Evolutionary conservation across 2,329 filamentous ascomycete genomes (phyloP), one percentile per base, ranked within the genome.

Genomic region (Cordyceps cateniannulata): DNA sequence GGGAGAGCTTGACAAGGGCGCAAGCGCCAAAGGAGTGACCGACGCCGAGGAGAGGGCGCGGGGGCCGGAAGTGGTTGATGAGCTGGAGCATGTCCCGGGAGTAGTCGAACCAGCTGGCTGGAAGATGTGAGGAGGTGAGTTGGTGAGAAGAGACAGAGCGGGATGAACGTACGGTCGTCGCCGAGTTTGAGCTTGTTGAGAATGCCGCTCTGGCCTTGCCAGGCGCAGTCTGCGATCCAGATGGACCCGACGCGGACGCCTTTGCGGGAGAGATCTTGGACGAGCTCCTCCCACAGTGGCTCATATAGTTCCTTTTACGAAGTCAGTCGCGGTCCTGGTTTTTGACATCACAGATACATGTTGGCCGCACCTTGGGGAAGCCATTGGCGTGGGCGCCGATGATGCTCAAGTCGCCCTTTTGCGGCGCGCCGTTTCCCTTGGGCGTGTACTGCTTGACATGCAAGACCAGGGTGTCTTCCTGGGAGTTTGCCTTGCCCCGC

Each of bases 391-490:
- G 93, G 5, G 88, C 88, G 12, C 84, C 91, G 60, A 98, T 85
- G 62, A 98, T 86, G 22, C 91, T 97, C 9, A 97, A 77, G 72
- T 95, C 90, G 38, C 90, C 90, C 1, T 85, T 83, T 64, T 85
- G 79, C 0, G 91, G 88, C 25, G 77, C 73, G 0, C 78, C 80
- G 67, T 93, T 92, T 69, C 87, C 82, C 60, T 85, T 77, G 1
- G 93, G 93, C 0, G 84, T 89, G 71, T 98, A 98, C 71, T 97
- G 91, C 78, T 96, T 97, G 58, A 97, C 82, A 9, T 86, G 85
- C 5, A 97, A 75, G 59, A 85, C 75, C 3, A 97, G 79, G 6
- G 84, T 79, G 63, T 93, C 89, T 65, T 96, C 88, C 67, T 96
- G 89, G 14, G 83, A 83, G 60, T 82, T 79, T 3, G 86, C 81